phyloP scores from a whole-genome alignment of 352 stramenopile species.

The Stramenopiles sp. region DNA sequence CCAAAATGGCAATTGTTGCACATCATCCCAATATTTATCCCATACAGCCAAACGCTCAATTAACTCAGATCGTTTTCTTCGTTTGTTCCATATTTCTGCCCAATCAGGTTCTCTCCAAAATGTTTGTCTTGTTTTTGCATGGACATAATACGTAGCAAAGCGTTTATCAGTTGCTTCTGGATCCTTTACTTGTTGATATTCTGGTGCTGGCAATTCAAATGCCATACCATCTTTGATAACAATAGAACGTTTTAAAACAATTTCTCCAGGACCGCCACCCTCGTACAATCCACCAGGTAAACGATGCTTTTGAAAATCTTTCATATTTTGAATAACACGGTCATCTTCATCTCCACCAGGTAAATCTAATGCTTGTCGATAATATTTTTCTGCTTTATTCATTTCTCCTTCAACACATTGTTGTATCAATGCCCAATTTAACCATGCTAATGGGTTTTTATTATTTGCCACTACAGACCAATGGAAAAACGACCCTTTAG shows the following conservation, averaged over 20 bases:
- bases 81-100: conserved; percentile 15
- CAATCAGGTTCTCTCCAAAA: conserved; percentile 21
- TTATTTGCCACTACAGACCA: conserved; percentile 25
- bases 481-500: conserved; percentile 26
- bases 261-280: too few species aligned
- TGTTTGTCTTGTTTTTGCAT: conserved; percentile 19
- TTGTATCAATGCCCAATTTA: conserved; percentile 31
- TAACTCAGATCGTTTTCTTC: conserved; percentile 14
- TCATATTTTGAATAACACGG: conserved; percentile 19
- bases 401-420: conserved; percentile 26
- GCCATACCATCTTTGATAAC: too few species aligned
- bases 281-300: conserved; percentile 18
- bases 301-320: conserved; percentile 17
- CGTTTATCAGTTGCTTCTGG: too few species aligned
- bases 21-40: too few species aligned
- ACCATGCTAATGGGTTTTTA: conserved; percentile 22
- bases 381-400: conserved; percentile 28
- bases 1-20: too few species aligned
- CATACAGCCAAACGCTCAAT: too few species aligned
- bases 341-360: too few species aligned
- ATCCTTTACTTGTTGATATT: too few species aligned
- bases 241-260: too few species aligned
- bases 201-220: too few species aligned
- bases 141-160: conserved; percentile 26
- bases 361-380: conserved; percentile 22